Evolutionary conservation across 1,139 yeast species (phyloP).

Genomic region (Diutina catenulata): DNA sequence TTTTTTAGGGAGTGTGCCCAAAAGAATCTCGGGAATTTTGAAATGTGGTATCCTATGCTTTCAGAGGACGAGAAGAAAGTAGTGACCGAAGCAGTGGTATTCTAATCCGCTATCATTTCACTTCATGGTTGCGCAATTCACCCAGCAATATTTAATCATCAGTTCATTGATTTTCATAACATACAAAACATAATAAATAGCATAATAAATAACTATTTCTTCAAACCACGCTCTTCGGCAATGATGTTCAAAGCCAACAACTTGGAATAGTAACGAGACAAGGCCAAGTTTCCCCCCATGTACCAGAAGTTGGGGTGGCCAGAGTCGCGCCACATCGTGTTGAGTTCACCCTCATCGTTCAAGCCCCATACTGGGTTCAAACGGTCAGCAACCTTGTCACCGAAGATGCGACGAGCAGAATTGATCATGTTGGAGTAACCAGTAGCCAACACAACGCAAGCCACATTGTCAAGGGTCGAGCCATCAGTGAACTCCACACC

Average conservation of each 20-base stretch:
- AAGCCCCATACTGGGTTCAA: conserved; percentile 22
- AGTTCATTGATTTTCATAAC: too few species aligned
- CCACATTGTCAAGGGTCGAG: conserved; percentile 17
- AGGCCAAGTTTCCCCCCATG: conserved; percentile 40
- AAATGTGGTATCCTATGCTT: conserved; percentile 38
- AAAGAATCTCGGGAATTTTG: conserved; percentile 43
- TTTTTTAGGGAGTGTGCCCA: conserved; percentile 58
- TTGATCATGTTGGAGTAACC: conserved; percentile 32
- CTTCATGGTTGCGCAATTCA: too few species aligned
- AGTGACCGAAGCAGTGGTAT: conserved; percentile 35
- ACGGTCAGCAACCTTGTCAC: conserved; percentile 19
- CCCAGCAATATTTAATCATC: too few species aligned
- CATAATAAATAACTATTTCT: not conserved
- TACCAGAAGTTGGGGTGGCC: conserved; percentile 26
- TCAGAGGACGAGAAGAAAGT: conserved; percentile 45
- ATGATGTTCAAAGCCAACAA: conserved; percentile 21
- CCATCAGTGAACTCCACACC: conserved; percentile 30
- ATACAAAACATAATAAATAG: not conserved
- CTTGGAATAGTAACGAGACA: conserved; percentile 31
- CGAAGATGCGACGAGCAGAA: conserved; percentile 24
- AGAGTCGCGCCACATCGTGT: conserved; percentile 23
- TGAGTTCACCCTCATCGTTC: conserved; percentile 24
- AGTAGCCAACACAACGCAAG: conserved; percentile 31
- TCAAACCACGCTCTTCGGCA: conserved; percentile 10
- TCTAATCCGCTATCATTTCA: conserved; percentile 8